Percentiles rank a stretch among this genome's conserved stretches.
Evolutionary conservation across 2,329 filamentous ascomycete genomes (phyloP).

Genomic region (Pseudogymnoascus sp.): DNA sequence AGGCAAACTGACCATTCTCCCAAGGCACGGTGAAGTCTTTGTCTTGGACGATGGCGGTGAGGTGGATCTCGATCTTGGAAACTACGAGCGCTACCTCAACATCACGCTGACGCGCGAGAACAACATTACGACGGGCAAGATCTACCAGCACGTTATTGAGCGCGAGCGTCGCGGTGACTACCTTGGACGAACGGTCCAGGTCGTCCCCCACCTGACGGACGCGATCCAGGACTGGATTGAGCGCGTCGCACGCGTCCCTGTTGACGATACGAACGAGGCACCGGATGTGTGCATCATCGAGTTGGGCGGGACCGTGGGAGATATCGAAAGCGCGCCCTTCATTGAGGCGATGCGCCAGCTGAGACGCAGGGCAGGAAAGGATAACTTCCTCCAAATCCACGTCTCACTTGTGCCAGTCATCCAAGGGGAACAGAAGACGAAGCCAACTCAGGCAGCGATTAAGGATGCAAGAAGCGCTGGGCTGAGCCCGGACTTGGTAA

Average conservation of each 20-base stretch:
- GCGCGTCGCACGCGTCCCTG: slow-evolving; percentile 74
- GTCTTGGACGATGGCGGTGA: slow-evolving; percentile 80
- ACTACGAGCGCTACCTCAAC: slow-evolving; percentile 75
- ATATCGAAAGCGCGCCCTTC: slow-evolving; percentile 84
- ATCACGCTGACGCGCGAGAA: slow-evolving; percentile 77
- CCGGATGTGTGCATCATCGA: slow-evolving; percentile 90
- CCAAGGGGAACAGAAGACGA: slow-evolving; percentile 78
- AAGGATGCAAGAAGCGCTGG: slow-evolving; percentile 69
- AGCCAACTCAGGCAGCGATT: slow-evolving; percentile 90
- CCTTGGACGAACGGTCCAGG: slow-evolving; percentile 80
- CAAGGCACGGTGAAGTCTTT: slow-evolving; percentile 79
- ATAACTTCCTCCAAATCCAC: slow-evolving; percentile 83
- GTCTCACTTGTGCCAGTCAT: slow-evolving; percentile 77
- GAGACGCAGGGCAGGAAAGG: slow-evolving; percentile 60
- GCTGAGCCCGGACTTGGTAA: slow-evolving; percentile 60
- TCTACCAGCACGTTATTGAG: slow-evolving; percentile 84
- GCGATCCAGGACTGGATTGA: slow-evolving; percentile 91
- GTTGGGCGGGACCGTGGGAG: slow-evolving; percentile 56
- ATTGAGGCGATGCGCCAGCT: slow-evolving; percentile 81
- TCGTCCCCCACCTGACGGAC: slow-evolving; percentile 87
- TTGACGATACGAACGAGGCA: slow-evolving; percentile 73
- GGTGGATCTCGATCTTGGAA: slow-evolving; percentile 67
- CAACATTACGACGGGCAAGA: slow-evolving; percentile 97
- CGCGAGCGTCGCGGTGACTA: slow-evolving; percentile 65
- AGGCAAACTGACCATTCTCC: slow-evolving; percentile 15